Conservation (phyloP, 441 rosid species). For the Euphorbia schlechtendalii region DNA sequence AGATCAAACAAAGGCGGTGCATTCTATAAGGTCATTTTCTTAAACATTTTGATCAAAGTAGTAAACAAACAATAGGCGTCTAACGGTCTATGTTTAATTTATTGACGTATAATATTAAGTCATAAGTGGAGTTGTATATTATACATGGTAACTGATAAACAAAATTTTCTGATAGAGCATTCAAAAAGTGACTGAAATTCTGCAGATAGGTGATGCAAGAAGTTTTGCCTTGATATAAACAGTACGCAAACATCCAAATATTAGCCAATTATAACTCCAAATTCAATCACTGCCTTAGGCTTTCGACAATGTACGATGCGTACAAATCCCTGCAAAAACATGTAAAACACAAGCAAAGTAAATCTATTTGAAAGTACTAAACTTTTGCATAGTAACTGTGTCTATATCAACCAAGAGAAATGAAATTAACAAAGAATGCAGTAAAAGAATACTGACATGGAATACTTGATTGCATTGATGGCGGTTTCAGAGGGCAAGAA, state of each 20-base stretch:
- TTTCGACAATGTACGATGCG: constrained; percentile 83
- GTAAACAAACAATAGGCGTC: no score
- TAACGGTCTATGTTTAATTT: no score
- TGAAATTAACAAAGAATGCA: neutral
- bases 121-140: neutral
- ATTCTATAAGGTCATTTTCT: no score
- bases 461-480: constrained; percentile 64
- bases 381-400: no score
- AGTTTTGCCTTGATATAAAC: constrained; percentile 7
- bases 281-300: constrained; percentile 59
- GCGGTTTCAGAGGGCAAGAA: constrained; percentile 82
- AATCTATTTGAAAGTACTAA: no score
- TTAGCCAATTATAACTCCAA: neutral
- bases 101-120: no score
- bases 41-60: no score
- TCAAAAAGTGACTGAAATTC: neutral
- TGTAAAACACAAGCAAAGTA: neutral
- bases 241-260: no score
- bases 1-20: no score
- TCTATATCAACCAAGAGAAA: neutral
- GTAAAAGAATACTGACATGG: constrained; percentile 52
- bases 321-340: constrained; percentile 77
- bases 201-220: constrained; percentile 11
- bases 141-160: neutral
- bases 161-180: neutral